Evolutionary conservation across 1,284 basidiomycete genomes (phyloP).

Genomic region (Austroboletus novae-zelandiae): DNA sequence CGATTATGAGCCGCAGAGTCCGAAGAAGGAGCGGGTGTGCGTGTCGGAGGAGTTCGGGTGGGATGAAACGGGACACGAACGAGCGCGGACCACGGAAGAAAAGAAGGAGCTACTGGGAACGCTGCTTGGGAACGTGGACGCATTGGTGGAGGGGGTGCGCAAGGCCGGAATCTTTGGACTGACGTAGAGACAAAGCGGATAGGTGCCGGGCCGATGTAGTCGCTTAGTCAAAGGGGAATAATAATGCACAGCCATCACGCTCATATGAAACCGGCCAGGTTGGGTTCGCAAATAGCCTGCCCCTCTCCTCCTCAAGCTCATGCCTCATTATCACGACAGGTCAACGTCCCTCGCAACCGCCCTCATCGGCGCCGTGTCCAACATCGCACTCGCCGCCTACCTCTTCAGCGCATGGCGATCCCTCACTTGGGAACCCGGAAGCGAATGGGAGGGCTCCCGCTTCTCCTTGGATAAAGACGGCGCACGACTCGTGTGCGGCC

Average conservation of each 20-base stretch:
- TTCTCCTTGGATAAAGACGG: slow-evolving; percentile 60
- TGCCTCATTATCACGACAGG: slow-evolving; percentile 35
- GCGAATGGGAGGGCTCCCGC: slow-evolving; percentile 66
- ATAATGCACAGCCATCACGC: background rate
- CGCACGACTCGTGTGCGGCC: slow-evolving; percentile 61
- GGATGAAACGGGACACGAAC: slow-evolving; percentile 7
- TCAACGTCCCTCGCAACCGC: slow-evolving; percentile 56
- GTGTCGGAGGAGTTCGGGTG: slow-evolving; percentile 24
- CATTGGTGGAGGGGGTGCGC: slow-evolving; percentile 79
- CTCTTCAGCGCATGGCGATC: slow-evolving; percentile 56
- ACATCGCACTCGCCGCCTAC: slow-evolving; percentile 53
- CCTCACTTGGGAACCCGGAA: slow-evolving; percentile 66
- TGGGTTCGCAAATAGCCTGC: background rate
- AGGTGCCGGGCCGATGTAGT: background rate
- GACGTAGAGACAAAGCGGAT: slow-evolving; percentile 8
- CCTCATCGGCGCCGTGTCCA: slow-evolving; percentile 52
- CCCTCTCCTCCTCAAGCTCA: slow-evolving; percentile 6
- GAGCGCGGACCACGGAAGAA: slow-evolving; percentile 68
- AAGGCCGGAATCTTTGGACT: slow-evolving; percentile 83
- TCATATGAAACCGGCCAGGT: slow-evolving; percentile 10
- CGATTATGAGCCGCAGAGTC: slow-evolving; percentile 67
- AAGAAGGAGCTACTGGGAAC: slow-evolving; percentile 79
- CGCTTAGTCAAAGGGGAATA: slow-evolving; percentile 16
- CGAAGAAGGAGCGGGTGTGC: slow-evolving; percentile 47
- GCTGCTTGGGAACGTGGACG: slow-evolving; percentile 86